Base-by-base conservation (phyloP, 1,139 yeast species). In the Saccharomyces hybrid region DNA sequence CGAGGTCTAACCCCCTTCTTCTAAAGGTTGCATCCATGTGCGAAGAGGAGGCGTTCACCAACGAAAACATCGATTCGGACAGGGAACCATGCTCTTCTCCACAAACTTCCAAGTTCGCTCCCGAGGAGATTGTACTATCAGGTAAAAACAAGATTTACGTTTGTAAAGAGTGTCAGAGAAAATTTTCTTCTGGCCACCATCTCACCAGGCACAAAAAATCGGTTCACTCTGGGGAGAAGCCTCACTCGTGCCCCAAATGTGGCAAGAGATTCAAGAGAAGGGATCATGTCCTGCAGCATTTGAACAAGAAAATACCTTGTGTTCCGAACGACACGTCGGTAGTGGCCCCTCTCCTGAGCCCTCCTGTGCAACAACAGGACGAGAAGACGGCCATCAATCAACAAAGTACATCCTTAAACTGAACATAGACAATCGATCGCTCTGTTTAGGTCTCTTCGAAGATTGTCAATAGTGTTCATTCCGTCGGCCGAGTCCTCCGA, bases 151-250 rank as follows among this genome's bases (percentile, higher is more conserved):
- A 68, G 55, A 63, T 66, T 23, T 69, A 69, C 51, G 65, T 68
- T 16, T 69, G 72, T 50, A 68, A 66, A 53, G 70, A 65, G 53
- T 69, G 72, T 59, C 63, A 64, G 48, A 61, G 71, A 51, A 69
- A 68, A 51, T 69, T 69, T 53, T 67, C 71, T 1, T 68, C 72
- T 1, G 72, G 72, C 5, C 72, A 69, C 51, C 72, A 69, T 56
- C 57, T 69, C 27, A 69, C 72, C 44, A 66, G 72, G 51, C 72
- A 69, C 55, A 69, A 69, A 56, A 69, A 69, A 51, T 68, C 72
- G 3, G 72, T 69, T 20, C 72, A 69, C 56, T 68, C 71, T 3
- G 71, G 71, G 16, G 71, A 68, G 23, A 20, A 20, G 23, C 23
- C 23, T 20, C 23, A 20, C 23, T 20, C 23, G 4, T 20, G 23